Base-by-base conservation (phyloP, 1,284 basidiomycete genomes). In the Vanrija pseudolonga region DNA sequence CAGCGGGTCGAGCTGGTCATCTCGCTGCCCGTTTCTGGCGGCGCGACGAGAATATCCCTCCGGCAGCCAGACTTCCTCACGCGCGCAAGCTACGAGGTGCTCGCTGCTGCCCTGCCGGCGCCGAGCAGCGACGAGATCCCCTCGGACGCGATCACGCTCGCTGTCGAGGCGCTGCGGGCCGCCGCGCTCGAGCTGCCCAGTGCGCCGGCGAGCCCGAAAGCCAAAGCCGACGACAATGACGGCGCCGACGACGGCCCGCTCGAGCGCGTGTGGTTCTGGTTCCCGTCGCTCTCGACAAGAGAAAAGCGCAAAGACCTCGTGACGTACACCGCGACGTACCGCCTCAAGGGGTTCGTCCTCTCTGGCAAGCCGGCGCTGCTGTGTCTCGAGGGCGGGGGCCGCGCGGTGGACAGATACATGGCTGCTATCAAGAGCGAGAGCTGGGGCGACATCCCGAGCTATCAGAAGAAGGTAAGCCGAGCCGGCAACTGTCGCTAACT, bases 361-460 rank as follows among this genome's bases (percentile, higher is more conserved):
- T 72, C 76, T 18, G 76, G 75, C 32, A 79, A 79, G 60, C 78
- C 78, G 0, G 78, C 70, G 0, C 48, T 79, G 7, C 64, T 79
- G 6, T 77, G 77, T 50, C 61, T 79, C 15, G 78, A 79, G 58
- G 78, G 78, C 0, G 68, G 67, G 0, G 67, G 67, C 2, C 50
- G 47, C 38, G 62, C 65, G 9, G 64, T 77, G 0, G 76, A 77
- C 32, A 44, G 59, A 2, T 79, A 76, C 65, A 76, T 79, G 74
- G 57, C 60, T 9, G 69, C 71, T n/a, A 77, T 79, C 60, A 79
- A 78, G 57, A 65, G 65, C 18, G 73, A 74, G 47, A 76, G 73
- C 24, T 79, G 78, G 78, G 63, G 67, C 9, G 78, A 79, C 51
- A 76, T 79, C 12, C 78, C 78, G 0, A 69, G 73, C 2, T 76